These are phyloP conservation scores for Penicillium sp. DNA, from an alignment of 2,329 filamentous ascomycete species.

Conservation along the genomic window DNA sequence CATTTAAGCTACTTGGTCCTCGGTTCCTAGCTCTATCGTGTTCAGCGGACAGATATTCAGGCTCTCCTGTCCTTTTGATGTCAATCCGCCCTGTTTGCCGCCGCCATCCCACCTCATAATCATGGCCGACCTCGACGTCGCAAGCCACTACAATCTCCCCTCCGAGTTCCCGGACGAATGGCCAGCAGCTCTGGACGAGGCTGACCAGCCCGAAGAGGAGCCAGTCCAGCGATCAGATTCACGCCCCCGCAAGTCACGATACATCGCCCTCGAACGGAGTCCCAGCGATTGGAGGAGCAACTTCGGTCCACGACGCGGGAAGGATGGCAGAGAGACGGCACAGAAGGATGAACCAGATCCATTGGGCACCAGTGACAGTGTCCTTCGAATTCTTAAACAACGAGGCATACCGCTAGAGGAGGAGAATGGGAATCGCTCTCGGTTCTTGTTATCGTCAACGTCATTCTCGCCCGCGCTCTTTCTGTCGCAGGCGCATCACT, in stretches of 20 bases:
- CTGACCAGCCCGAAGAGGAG: slow-evolving; percentile 66
- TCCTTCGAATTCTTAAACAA: slow-evolving; percentile 76
- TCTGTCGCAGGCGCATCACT: slow-evolving; percentile 85
- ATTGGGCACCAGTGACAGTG: slow-evolving; percentile 82
- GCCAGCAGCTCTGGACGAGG: slow-evolving; percentile 78
- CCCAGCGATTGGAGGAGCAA: slow-evolving; percentile 70
- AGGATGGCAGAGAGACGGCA: slow-evolving; percentile 72
- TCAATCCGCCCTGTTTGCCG: slow-evolving; percentile 14
- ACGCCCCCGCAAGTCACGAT: slow-evolving; percentile 71
- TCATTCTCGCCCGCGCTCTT: slow-evolving; percentile 92
- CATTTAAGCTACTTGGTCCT: slow-evolving; percentile 1
- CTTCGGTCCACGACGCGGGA: slow-evolving; percentile 68
- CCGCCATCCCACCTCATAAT: slow-evolving; percentile 20
- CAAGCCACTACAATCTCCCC: slow-evolving; percentile 87
- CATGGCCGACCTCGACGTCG: slow-evolving; percentile 75
- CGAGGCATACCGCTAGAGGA: slow-evolving; percentile 81
- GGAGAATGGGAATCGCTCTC: slow-evolving; percentile 77
- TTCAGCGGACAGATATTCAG: neutral
- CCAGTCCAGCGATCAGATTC: slow-evolving; percentile 38
- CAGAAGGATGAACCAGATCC: slow-evolving; percentile 93
- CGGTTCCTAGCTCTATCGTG: neutral
- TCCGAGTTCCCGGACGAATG: slow-evolving; percentile 79
- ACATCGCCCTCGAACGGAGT: slow-evolving; percentile 78
- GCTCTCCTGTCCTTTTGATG: slow-evolving; percentile 1
- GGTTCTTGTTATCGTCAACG: slow-evolving; percentile 92